Evolutionary conservation across 2,329 filamentous ascomycete genomes (phyloP).

Genomic region (Kalmusia sp.): DNA sequence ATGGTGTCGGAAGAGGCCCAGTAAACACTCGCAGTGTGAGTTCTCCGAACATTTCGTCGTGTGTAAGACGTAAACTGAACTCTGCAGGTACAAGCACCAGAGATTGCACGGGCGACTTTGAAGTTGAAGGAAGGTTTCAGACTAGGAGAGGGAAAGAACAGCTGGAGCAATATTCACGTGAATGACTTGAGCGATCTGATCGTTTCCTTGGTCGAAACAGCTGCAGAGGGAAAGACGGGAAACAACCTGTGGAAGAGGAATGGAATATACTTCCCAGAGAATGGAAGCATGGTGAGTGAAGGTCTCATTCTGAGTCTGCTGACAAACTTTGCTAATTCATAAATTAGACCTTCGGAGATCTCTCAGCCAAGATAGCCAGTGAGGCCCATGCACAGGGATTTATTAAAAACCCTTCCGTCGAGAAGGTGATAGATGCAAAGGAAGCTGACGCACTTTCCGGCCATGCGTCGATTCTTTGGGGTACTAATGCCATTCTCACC

Average conservation of each 20-base stretch:
- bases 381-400: slow-evolving; percentile 23
- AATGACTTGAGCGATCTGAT: slow-evolving; percentile 65
- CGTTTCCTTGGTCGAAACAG: slow-evolving; percentile 60
- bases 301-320: neutral
- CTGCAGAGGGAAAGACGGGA: slow-evolving; percentile 29
- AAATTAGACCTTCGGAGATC: slow-evolving; percentile 20
- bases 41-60: neutral
- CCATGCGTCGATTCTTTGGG: slow-evolving; percentile 26
- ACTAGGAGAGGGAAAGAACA: slow-evolving; percentile 61
- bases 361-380: slow-evolving; percentile 14
- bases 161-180: slow-evolving; percentile 62
- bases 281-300: slow-evolving; percentile 52
- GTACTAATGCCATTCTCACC: slow-evolving; percentile 22
- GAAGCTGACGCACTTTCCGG: slow-evolving; percentile 21
- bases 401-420: slow-evolving; percentile 11
- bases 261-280: slow-evolving; percentile 70
- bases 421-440: slow-evolving; percentile 21
- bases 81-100: slow-evolving; percentile 57
- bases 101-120: slow-evolving; percentile 57
- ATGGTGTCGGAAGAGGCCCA: slow-evolving; percentile 62
- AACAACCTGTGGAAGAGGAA: slow-evolving; percentile 58
- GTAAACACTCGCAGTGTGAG: slow-evolving; percentile 56
- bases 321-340: neutral
- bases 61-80: neutral
- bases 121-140: slow-evolving; percentile 56